These are phyloP conservation scores for Collariella sp. DNA, from an alignment of 495 filamentous ascomycete species.

Conservation along the genomic window DNA sequence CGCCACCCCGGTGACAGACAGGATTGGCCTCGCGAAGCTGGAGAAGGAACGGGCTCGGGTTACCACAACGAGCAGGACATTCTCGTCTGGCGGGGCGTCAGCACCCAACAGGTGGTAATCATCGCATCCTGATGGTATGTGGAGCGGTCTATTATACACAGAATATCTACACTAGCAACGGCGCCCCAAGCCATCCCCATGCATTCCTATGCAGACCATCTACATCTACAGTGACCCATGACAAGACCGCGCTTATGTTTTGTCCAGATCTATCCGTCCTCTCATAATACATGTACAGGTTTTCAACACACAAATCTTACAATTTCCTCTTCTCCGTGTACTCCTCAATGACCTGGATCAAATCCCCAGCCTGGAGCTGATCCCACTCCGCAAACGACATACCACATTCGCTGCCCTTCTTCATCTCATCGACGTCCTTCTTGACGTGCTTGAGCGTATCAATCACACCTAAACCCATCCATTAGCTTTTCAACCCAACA, in stretches of 20 bases:
- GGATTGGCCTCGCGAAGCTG: conserved; percentile 50
- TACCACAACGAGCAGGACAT: conserved; percentile 22
- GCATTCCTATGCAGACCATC: not conserved
- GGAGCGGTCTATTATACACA: conserved; percentile 4
- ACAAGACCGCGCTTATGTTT: not conserved
- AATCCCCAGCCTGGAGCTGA: conserved; percentile 71
- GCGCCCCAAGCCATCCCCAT: not conserved
- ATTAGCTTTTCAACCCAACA: conserved; percentile 13
- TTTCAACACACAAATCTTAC: conserved; percentile 29
- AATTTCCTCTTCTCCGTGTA: conserved; percentile 60
- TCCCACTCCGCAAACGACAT: conserved; percentile 76
- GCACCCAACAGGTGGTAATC: conserved; percentile 24
- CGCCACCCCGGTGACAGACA: conserved; percentile 77
- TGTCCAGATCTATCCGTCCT: not conserved
- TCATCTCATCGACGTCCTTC: conserved; percentile 80
- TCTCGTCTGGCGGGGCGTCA: conserved; percentile 22
- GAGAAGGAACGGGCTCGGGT: conserved; percentile 37
- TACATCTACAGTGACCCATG: no score
- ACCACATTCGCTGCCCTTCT: conserved; percentile 87
- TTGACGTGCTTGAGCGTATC: conserved; percentile 82
- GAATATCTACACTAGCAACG: not conserved
- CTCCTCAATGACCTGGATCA: conserved; percentile 80
- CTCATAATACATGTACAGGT: not conserved
- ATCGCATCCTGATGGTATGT: not conserved
- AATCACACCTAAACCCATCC: conserved; percentile 50